A percentile compares a stretch with the other conserved stretches of the same genome.
Conservation (phyloP, 2,329 filamentous ascomycete genomes). For the Arthrobotrys iridis region DNA sequence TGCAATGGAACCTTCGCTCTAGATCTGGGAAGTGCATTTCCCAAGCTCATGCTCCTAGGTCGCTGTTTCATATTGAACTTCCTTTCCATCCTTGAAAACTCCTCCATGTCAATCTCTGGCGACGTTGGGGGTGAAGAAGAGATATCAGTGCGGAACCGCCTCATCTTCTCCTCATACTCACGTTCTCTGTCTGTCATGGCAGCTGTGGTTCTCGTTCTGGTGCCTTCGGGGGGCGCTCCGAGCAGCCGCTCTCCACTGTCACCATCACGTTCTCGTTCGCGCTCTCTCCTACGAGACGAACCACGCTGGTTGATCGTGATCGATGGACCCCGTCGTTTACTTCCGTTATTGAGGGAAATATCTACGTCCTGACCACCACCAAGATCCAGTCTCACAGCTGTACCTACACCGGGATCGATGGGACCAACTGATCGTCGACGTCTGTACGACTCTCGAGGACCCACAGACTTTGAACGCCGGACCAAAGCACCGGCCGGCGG, state of each 20-base stretch:
- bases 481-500: slow-evolving; percentile 24
- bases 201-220: slow-evolving; percentile 26
- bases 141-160: slow-evolving; percentile 32
- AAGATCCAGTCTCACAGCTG: slow-evolving; percentile 38
- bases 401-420: not conserved
- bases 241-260: slow-evolving; percentile 26
- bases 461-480: slow-evolving; percentile 48
- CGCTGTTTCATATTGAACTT: slow-evolving; percentile 29
- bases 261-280: not conserved
- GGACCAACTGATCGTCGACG: slow-evolving; percentile 27
- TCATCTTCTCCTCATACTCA: slow-evolving; percentile 49
- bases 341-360: slow-evolving; percentile 42
- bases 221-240: slow-evolving; percentile 26
- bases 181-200: slow-evolving; percentile 26
- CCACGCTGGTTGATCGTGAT: slow-evolving; percentile 49
- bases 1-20: slow-evolving; percentile 36
- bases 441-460: slow-evolving; percentile 28
- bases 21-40: slow-evolving; percentile 30
- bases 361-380: slow-evolving; percentile 49
- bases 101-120: slow-evolving; percentile 25
- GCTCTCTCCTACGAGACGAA: not conserved
- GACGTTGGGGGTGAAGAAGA: slow-evolving; percentile 42
- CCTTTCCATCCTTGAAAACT: slow-evolving; percentile 29
- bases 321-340: slow-evolving; percentile 36
- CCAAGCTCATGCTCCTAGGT: slow-evolving; percentile 38